Evolutionary conservation across 208 protist species (phyloP), one percentile per base, ranked within the genome.

Genomic region (Crithidia fasciculata): DNA sequence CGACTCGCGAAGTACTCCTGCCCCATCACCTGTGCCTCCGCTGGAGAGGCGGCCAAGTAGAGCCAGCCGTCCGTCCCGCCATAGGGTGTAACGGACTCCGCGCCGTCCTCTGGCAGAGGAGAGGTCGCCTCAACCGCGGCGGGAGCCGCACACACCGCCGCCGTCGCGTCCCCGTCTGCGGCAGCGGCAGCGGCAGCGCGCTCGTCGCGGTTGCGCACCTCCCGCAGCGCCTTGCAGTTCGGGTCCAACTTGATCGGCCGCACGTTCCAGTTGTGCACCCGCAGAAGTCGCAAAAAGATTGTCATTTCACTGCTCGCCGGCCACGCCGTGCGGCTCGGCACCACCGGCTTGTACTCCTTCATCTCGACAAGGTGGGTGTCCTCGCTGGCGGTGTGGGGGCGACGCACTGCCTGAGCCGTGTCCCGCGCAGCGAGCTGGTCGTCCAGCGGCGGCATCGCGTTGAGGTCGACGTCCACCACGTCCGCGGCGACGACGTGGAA

Each of bases 181-280:
- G 39, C n/a, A 3, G 57, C 19, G 15, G 61, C 61, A 6, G 58
- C 49, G 16, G 68, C 39, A 2, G 72, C 61, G 1, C 66, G 64
- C 50, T 66, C 60, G 19, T 84, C 47, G 9, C 65, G 52, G 47
- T 91, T 89, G 40, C 72, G 78, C n/a, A 76, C 40, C 63, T 83
- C 78, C 39, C 67, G 67, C 49, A 82, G 55, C 4, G 72, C 78
- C 54, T 84, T 87, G 56, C 74, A 81, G 67, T 82, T 62, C 2
- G 59, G 43, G 16, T 70, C 49, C 13, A 89, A 73, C 12, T 67
- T 61, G 16, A 84, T 62, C 19, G 67, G 50, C 36, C 80, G 78
- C 60, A 93, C 74, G 39, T 65, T 72, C 89, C 91, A 96, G 75
- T 96, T 96, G 55, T 96, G 88, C 45, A 96, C 86, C 6, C 88